Evolutionary conservation across 768 basidiomycete species (phyloP).

Genomic region (Imleria badia): DNA sequence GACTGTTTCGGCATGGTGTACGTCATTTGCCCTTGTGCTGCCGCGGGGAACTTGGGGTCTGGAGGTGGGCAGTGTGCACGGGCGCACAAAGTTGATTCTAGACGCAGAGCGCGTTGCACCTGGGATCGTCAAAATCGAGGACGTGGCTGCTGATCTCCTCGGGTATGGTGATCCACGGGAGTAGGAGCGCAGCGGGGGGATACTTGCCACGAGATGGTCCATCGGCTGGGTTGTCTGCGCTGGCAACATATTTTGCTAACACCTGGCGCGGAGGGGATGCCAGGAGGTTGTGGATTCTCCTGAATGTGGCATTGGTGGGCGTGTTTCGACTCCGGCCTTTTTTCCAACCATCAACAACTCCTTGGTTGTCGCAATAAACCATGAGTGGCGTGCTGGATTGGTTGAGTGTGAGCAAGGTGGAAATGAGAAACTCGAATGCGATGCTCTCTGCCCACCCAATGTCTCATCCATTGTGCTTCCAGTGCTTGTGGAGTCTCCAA

Average conservation of each 20-base stretch:
- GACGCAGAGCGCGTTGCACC: not conserved
- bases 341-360: slow-evolving; percentile 35
- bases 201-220: not conserved
- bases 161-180: not conserved
- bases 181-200: not conserved
- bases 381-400: not conserved
- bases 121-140: not conserved
- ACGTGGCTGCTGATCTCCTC: not conserved
- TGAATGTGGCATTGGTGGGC: slow-evolving; percentile 30
- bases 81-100: not conserved
- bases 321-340: slow-evolving; percentile 31
- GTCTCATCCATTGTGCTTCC: not conserved
- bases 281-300: slow-evolving; percentile 15
- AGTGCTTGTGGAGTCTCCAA: not conserved
- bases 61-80: not conserved
- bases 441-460: not conserved
- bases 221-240: not conserved
- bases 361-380: slow-evolving; percentile 28
- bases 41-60: not conserved
- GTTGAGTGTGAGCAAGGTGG: not conserved
- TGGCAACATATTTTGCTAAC: not conserved
- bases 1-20: not conserved
- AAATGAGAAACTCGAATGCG: not conserved
- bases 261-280: not conserved
- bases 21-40: no score